Percentiles rank a stretch among this genome's conserved stretches.
phyloP scores from a whole-genome alignment of 441 rosid genomes.

The Gossypium schwendimanii region DNA sequence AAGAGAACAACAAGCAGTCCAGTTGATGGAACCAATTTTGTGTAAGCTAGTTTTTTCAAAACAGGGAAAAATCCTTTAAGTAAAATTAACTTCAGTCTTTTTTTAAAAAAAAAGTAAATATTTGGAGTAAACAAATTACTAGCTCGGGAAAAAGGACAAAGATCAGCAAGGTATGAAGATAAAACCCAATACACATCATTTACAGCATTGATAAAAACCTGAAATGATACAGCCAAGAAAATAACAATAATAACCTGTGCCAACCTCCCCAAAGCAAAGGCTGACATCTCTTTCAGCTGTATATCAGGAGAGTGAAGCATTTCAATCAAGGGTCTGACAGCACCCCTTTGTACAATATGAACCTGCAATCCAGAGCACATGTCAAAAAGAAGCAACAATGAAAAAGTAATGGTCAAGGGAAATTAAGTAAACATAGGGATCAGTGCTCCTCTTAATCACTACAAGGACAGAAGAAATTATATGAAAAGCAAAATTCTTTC shows the following conservation, averaged over 20 bases:
- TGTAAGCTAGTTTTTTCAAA: not conserved
- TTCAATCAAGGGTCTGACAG: slow-evolving; percentile 82
- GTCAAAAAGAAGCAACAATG: not conserved
- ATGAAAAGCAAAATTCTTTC: not conserved
- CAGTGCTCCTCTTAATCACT: slow-evolving; percentile 4
- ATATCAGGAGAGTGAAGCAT: slow-evolving; percentile 87
- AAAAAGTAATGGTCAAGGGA: not conserved
- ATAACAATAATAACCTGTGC: slow-evolving; percentile 67
- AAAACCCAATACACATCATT: not conserved
- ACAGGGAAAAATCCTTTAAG: not conserved
- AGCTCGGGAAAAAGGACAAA: not conserved
- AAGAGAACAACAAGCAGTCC: not conserved
- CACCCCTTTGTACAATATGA: slow-evolving; percentile 96
- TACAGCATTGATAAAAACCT: not conserved
- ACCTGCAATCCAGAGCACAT: slow-evolving; percentile 42
- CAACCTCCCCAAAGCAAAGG: slow-evolving; percentile 97
- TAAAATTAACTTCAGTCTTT: not conserved
- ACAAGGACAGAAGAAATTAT: not conserved
- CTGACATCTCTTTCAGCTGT: slow-evolving; percentile 96
- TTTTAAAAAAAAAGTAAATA: not conserved
- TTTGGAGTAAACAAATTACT: not conserved
- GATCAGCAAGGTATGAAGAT: not conserved
- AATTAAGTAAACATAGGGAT: not conserved
- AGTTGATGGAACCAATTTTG: not conserved
- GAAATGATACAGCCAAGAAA: not conserved